Evolutionary conservation across 768 basidiomycete species (phyloP).

Genomic region (Trametes maxima): DNA sequence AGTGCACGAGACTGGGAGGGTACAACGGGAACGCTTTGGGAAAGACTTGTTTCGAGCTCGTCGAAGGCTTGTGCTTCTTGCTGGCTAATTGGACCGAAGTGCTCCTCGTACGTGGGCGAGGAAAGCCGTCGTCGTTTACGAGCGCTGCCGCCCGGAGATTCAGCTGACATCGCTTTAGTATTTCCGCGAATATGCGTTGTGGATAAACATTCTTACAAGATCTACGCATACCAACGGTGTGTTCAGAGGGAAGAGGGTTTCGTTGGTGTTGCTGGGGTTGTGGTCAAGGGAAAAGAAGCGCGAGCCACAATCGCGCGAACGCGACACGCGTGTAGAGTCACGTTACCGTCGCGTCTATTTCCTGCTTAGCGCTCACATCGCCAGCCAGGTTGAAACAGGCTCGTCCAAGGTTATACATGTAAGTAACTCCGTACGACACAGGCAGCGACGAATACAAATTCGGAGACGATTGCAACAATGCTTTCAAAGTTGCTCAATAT

Average conservation of each 20-base stretch:
- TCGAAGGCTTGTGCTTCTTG: constrained; percentile 53
- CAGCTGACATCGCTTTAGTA: neutral
- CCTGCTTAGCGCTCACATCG: neutral
- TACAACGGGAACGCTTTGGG: neutral
- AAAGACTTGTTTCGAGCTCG: constrained; percentile 20
- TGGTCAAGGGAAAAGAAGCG: constrained; percentile 1
- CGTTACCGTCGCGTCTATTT: constrained; percentile 3
- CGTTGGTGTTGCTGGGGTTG: neutral
- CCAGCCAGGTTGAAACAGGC: no score
- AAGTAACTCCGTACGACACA: no score
- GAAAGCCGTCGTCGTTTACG: constrained; percentile 63
- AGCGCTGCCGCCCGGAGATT: constrained; percentile 14
- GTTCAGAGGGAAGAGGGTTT: neutral
- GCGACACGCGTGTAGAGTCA: constrained; percentile 11
- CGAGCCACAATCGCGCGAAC: constrained; percentile 15
- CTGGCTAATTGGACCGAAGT: constrained; percentile 45
- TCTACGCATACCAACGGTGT: neutral
- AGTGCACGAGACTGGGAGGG: constrained; percentile 7
- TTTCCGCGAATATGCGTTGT: neutral
- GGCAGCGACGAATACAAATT: no score
- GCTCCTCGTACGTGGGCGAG: constrained; percentile 62
- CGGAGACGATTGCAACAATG: no score
- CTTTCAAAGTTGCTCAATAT: no score
- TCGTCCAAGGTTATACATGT: no score
- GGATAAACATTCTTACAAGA: neutral